phyloP scores from a whole-genome alignment of 805 yeast species.

The Candida insectorum region DNA sequence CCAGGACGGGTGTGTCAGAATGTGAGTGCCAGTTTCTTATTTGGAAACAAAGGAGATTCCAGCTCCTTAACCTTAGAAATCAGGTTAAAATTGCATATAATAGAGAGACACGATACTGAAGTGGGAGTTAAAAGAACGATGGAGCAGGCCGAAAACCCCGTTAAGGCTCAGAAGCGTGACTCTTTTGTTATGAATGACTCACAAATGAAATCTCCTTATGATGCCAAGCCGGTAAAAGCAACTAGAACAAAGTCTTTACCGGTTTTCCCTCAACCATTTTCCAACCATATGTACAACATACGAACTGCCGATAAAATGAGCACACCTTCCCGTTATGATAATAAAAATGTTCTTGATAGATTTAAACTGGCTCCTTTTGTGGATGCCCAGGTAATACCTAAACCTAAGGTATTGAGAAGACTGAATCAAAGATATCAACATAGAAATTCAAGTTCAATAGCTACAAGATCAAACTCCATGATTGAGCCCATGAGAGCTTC shows the following conservation, averaged over 20 bases:
- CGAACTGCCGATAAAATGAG: constrained; percentile 40
- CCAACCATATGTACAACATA: constrained; percentile 36
- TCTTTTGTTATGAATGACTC: no score
- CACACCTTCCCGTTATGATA: constrained; percentile 35
- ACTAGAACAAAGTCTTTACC: constrained; percentile 44
- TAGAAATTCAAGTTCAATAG: background rate
- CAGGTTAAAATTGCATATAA: constrained; percentile 46
- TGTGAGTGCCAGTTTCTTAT: constrained; percentile 43
- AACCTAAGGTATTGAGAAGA: constrained; percentile 25
- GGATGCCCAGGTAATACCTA: constrained; percentile 39
- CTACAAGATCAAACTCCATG: constrained; percentile 8
- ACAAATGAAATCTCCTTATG: background rate
- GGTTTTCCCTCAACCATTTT: constrained; percentile 35
- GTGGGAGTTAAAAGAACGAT: background rate
- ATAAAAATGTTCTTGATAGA: constrained; percentile 39
- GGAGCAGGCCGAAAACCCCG: background rate
- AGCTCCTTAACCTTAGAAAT: constrained; percentile 53
- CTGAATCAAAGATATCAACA: constrained; percentile 3
- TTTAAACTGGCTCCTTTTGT: constrained; percentile 45
- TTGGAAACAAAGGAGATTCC: constrained; percentile 34
- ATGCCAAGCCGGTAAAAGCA: constrained; percentile 22
- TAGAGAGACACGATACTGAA: constrained; percentile 16
- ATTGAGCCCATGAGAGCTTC: constrained; percentile 35
- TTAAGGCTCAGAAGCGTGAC: background rate
- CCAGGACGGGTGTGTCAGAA: constrained; percentile 61